A percentile compares a stretch with the other conserved stretches of the same genome.
These are phyloP conservation scores for Mycena epipterygia DNA, from an alignment of 768 basidiomycete species.

Conservation along the genomic window DNA sequence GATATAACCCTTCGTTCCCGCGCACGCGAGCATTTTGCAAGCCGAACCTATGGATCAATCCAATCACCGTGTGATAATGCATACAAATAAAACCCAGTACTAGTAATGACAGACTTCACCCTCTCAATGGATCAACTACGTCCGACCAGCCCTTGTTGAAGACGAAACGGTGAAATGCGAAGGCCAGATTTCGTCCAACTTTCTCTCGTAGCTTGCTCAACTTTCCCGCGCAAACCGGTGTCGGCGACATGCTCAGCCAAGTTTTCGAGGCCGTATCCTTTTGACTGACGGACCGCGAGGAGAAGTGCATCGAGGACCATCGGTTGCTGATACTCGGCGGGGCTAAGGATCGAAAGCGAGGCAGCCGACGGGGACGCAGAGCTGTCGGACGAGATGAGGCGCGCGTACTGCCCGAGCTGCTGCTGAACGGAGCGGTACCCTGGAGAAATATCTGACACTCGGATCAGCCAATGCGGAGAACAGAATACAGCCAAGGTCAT, in stretches of 20 bases:
- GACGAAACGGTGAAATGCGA: constrained; percentile 20
- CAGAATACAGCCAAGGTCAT: neutral
- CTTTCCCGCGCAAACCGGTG: neutral
- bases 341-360: neutral
- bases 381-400: neutral
- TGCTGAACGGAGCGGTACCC: neutral
- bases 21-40: no score
- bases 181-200: constrained; percentile 23
- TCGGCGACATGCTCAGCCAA: neutral
- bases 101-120: neutral
- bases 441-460: neutral
- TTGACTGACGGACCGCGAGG: neutral
- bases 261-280: neutral
- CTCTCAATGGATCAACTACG: neutral
- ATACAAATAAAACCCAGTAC: neutral
- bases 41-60: no score
- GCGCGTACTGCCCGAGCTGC: neutral
- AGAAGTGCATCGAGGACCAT: neutral
- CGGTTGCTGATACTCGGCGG: neutral
- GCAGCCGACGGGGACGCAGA: neutral
- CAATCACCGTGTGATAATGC: neutral
- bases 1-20: no score
- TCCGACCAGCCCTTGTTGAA: neutral
- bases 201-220: constrained; percentile 8
- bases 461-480: neutral